Base-by-base conservation (phyloP, 495 filamentous ascomycete species). In the Viridothelium virens region DNA sequence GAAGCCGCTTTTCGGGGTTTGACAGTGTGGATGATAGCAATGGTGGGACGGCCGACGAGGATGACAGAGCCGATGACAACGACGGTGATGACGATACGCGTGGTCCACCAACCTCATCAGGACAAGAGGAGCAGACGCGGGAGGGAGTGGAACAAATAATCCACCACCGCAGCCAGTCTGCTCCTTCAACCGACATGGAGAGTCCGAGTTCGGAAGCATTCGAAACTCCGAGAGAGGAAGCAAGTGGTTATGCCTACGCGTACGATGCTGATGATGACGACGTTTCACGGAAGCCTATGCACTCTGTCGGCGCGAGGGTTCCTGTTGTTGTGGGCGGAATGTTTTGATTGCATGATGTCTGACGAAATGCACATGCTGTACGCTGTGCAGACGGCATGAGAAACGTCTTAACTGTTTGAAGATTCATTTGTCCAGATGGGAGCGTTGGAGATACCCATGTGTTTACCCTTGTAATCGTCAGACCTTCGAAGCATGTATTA, bases 211-310 rank as follows among this genome's bases (percentile, higher is more conserved):
- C 53, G 53, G 53, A 59, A 10, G 53, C 53, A 59, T 59, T 59
- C 18, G 53, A 59, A 31, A 59, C 53, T 6, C 53, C 53, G 18
- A 59, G 25, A 18, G 53, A 59, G 31, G 53, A 59, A 36, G 53
- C 53, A 36, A 59, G 53, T 36, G 53, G 53, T 36, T 59, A 59
- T 36, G 53, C 53, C 11, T 59, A 59, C 53, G 53, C 25, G 3
- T 59, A 59, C 36, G 18, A 59, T 59, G 53, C 33, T 59, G 53
- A 59, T 59, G 53, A 59, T 36, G 53, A 36, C 31, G 53, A 59
- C 53, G 48, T 53, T 53, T 4, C 53, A 59, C 25, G 53, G 31
- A 6, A 36, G 53, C 25, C 48, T 14, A n/a, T 36, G 31, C 25
- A 11, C 11, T 31, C 53, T 18, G 5, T 18, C 10, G 31, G 53